These are phyloP conservation scores for Cladosporium sphaerospermum DNA, from an alignment of 2,329 filamentous ascomycete genomes.

Conservation along the genomic window DNA sequence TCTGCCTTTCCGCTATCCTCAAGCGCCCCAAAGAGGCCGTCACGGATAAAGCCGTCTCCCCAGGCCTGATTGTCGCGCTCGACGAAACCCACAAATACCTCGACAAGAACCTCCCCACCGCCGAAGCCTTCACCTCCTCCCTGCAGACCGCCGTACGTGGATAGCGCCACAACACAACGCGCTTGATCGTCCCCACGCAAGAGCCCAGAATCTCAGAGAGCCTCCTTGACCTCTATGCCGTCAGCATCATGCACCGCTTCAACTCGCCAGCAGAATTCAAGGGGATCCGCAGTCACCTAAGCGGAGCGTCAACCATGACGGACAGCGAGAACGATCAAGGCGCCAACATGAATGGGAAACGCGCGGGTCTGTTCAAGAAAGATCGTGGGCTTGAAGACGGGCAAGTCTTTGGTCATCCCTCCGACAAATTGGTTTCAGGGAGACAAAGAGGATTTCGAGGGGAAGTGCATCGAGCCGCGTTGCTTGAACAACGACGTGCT, in stretches of 20 bases:
- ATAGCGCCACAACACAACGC: constrained; percentile 63
- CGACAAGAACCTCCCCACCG: constrained; percentile 47
- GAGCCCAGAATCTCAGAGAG: constrained; percentile 65
- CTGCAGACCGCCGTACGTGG: constrained; percentile 55
- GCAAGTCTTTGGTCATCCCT: constrained; percentile 30
- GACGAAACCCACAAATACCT: constrained; percentile 79
- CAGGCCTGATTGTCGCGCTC: constrained; percentile 57
- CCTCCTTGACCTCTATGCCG: constrained; percentile 63
- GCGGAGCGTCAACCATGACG: constrained; percentile 31
- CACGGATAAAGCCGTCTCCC: constrained; percentile 9
- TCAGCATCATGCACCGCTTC: constrained; percentile 71
- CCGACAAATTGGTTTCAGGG: constrained; percentile 23
- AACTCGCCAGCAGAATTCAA: constrained; percentile 58
- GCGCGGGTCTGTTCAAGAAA: constrained; percentile 21
- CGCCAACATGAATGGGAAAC: constrained; percentile 6
- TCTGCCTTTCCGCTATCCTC: constrained; percentile 58
- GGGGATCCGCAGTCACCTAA: constrained; percentile 42
- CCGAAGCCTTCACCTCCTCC: constrained; percentile 20
- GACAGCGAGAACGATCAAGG: constrained; percentile 12
- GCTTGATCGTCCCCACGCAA: constrained; percentile 68
- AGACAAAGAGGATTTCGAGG: constrained; percentile 3
- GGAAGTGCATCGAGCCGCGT: constrained; percentile 1
- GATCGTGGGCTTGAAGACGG: constrained; percentile 26
- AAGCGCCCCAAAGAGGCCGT: constrained; percentile 19
- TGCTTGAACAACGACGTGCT: constrained; percentile 21